Evolutionary conservation across 1,284 basidiomycete genomes (phyloP).

Genomic region (Amylostereum chailletii): DNA sequence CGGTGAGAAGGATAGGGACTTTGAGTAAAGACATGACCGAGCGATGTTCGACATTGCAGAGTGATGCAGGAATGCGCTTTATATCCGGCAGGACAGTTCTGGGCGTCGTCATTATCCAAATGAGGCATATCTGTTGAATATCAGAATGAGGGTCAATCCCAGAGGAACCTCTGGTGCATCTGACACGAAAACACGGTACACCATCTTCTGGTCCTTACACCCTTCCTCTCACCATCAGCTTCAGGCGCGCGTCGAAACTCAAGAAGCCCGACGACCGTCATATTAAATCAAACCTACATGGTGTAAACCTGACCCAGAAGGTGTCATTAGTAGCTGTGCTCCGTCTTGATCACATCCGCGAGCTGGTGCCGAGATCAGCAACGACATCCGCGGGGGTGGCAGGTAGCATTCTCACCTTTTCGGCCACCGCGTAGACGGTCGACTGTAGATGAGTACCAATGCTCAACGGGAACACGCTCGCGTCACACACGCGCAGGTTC

Average conservation of each 20-base stretch:
- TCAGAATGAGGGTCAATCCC: too few species aligned
- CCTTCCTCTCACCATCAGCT: too few species aligned
- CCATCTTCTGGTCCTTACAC: background rate
- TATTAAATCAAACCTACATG: too few species aligned
- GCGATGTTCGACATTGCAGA: background rate
- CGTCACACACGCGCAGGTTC: constrained; percentile 31
- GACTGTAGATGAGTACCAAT: constrained; percentile 3
- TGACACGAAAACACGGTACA: background rate
- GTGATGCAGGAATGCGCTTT: background rate
- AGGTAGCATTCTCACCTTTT: constrained; percentile 4
- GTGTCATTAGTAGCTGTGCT: background rate
- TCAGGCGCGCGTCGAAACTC: too few species aligned
- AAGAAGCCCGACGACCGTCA: too few species aligned
- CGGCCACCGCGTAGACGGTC: constrained; percentile 3
- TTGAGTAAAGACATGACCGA: too few species aligned
- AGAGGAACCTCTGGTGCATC: background rate
- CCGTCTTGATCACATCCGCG: background rate
- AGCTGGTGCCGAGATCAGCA: background rate
- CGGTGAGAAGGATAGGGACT: too few species aligned
- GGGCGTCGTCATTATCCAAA: background rate
- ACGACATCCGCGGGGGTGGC: background rate
- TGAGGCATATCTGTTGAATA: background rate
- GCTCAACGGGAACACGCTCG: constrained; percentile 27
- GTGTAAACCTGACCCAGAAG: too few species aligned
- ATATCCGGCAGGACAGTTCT: background rate